These are phyloP conservation scores for Phialocephala subalpina DNA, from an alignment of 2,329 filamentous ascomycete species.

Conservation along the genomic window DNA sequence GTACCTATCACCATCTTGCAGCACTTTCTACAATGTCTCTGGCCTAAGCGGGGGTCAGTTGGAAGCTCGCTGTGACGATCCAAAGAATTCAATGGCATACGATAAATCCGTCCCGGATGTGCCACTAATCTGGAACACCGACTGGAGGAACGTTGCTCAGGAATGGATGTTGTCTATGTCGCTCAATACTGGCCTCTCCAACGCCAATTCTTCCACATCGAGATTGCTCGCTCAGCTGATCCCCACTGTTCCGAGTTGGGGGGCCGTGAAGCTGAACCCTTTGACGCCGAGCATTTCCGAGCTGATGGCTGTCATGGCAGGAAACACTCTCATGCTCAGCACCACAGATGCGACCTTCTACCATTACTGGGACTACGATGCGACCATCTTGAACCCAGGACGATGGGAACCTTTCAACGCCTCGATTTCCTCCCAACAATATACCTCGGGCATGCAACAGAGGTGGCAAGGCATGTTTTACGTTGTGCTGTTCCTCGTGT, in stretches of 20 bases:
- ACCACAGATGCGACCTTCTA: conserved; percentile 67
- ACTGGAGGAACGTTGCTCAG: conserved; percentile 64
- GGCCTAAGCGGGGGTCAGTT: conserved; percentile 66
- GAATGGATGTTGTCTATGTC: conserved; percentile 64
- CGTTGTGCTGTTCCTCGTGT: conserved; percentile 69
- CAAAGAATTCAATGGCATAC: conserved; percentile 63
- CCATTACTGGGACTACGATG: conserved; percentile 59
- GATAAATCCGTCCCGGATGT: conserved; percentile 49
- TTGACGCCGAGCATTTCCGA: conserved; percentile 74
- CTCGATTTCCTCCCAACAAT: conserved; percentile 69
- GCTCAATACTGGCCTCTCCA: conserved; percentile 61
- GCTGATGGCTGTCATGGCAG: conserved; percentile 73
- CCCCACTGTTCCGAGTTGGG: conserved; percentile 52
- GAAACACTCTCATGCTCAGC: conserved; percentile 70
- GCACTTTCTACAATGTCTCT: conserved; percentile 65
- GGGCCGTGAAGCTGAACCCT: conserved; percentile 41
- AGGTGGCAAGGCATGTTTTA: conserved; percentile 73
- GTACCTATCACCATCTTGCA: conserved; percentile 70
- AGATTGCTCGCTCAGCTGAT: conserved; percentile 65
- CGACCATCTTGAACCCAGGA: conserved; percentile 52
- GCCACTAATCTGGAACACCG: conserved; percentile 45
- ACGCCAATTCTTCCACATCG: conserved; percentile 65
- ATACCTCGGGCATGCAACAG: conserved; percentile 70
- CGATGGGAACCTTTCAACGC: conserved; percentile 68
- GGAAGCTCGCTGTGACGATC: conserved; percentile 67